Conservation (phyloP, 2,329 filamentous ascomycete genomes). For the Trichophaea hybrida region DNA sequence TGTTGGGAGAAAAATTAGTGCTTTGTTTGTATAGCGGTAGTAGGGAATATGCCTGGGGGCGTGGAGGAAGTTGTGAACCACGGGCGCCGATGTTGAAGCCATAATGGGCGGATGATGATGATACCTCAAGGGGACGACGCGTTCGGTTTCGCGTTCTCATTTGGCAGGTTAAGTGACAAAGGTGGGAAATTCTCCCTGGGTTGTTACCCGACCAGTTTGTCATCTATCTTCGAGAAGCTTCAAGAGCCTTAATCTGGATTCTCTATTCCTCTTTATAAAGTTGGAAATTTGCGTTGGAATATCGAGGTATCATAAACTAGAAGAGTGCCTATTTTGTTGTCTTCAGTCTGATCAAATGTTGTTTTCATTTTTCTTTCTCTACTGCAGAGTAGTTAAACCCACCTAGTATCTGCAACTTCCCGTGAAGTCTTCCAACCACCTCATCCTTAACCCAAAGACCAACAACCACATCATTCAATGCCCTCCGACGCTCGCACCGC, state of each 20-base stretch:
- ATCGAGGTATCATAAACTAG: too few relatives aligned
- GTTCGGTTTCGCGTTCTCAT: not conserved
- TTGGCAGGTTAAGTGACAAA: not conserved
- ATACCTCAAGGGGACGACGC: not conserved
- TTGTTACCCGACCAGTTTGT: too few relatives aligned
- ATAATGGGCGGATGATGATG: not conserved
- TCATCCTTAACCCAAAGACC: not conserved
- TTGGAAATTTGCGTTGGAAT: too few relatives aligned
- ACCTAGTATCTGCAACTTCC: not conserved
- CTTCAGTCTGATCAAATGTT: not conserved
- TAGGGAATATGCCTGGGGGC: not conserved
- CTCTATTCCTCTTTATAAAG: too few relatives aligned
- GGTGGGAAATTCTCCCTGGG: too few relatives aligned
- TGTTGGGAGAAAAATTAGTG: not conserved
- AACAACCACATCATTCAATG: not conserved
- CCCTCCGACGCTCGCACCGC: not conserved
- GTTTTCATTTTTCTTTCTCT: not conserved
- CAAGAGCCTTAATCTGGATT: too few relatives aligned
- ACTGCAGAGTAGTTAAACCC: not conserved
- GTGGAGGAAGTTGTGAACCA: not conserved
- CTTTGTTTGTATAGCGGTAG: not conserved
- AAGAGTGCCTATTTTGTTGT: not conserved
- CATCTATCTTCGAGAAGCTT: too few relatives aligned
- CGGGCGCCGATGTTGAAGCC: not conserved
- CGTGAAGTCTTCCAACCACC: not conserved